Evolutionary conservation across 176 grass and related monocot genomes (phyloP).

Genomic region (Miscanthus lutarioriparius): DNA sequence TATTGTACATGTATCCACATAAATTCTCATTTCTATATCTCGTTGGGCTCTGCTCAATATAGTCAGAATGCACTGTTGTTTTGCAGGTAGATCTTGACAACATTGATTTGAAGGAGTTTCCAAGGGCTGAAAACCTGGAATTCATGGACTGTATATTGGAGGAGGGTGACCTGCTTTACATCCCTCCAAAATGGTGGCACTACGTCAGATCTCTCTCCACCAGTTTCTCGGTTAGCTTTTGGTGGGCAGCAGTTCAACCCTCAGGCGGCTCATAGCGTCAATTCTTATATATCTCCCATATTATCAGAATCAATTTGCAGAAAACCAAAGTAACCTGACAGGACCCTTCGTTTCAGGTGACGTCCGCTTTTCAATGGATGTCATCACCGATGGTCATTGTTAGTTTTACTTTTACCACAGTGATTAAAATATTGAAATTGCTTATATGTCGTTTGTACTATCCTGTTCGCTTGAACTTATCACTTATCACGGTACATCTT

Average conservation of each 20-base stretch:
- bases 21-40: background rate
- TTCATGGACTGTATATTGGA: constrained; percentile 90
- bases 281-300: constrained; percentile 11
- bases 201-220: constrained; percentile 88
- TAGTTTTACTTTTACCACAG: background rate
- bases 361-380: constrained; percentile 20
- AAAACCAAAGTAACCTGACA: constrained; percentile 31
- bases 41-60: background rate
- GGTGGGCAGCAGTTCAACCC: constrained; percentile 55
- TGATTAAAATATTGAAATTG: constrained; percentile 12
- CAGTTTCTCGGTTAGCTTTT: constrained; percentile 91
- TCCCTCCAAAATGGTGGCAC: constrained; percentile 97
- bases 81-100: constrained; percentile 88
- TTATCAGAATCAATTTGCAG: constrained; percentile 13
- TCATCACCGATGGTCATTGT: constrained; percentile 16
- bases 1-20: background rate
- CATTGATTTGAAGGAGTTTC: constrained; percentile 62
- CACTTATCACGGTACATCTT: no score
- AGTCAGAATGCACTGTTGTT: background rate
- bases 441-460: constrained; percentile 1
- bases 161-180: constrained; percentile 92
- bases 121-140: constrained; percentile 54
- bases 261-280: constrained; percentile 12
- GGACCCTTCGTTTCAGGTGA: background rate
- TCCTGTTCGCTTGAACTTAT: no score